Evolutionary conservation across 306 rosid genomes (phyloP), one percentile per base, ranked within the genome.

Genomic region (Medicago lupulina): DNA sequence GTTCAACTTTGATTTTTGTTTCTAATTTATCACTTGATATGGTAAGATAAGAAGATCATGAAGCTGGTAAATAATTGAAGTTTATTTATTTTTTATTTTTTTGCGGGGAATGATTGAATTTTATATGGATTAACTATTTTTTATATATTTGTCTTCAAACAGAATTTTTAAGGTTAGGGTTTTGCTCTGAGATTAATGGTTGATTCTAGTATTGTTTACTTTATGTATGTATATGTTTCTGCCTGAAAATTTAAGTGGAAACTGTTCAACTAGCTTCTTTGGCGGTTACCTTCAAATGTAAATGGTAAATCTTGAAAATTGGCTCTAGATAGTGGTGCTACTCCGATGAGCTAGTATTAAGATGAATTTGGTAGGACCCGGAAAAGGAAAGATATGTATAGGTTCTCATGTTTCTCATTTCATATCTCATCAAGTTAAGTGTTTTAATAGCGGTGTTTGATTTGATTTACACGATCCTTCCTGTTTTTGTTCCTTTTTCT

Each of bases 21-120:
- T 77, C 36, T 82, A 21, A 19, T 65, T 78, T 74, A 67, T 77
- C 2, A 76, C 60, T 77, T 83, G 16, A 84, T 60, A 64, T 60
- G 74, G 67, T 40, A 34, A 50, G 43, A 70, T 40, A 34, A 50
- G 43, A 70, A 76, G 66, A 39, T 2, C 50, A 61, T 70, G 61
- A 19, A 75, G 67, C 64, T 16, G 44, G 21, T 50, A 13, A 59
- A 16, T 46, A 25, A 31, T 38, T 74, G 40, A 53, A n/a, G 25
- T 53, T 58, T 70, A 1, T 28, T 28, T 28, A 3, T 28, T 23
- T 28, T 28, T 28, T 28, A 3, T 28, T 28, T 28, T 28, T 28
- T 28, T 28, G 31, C 3, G 31, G 31, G 31, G 31, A 28, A 28
- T 28, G 3, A 31, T 46, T 74, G 49, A 53, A 19, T 23, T 51